A percentile compares a stretch with the other conserved stretches of the same genome.
These are phyloP conservation scores for Sporothrix schenckii DNA, from an alignment of 2,329 filamentous ascomycete genomes.

Conservation along the genomic window DNA sequence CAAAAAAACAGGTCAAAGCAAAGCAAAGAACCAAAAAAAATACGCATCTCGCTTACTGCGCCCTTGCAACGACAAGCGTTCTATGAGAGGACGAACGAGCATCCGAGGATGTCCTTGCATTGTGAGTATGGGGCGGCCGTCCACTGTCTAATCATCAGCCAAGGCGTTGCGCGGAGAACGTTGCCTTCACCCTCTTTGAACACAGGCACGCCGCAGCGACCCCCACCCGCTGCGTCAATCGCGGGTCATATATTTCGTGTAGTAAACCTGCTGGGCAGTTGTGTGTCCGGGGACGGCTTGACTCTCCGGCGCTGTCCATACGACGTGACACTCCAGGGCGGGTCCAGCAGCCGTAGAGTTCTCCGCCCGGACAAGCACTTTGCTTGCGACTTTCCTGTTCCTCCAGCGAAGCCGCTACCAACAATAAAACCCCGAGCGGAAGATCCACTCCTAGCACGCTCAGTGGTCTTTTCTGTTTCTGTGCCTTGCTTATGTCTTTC, in stretches of 20 bases:
- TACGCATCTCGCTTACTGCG: neutral
- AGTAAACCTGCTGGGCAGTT: neutral
- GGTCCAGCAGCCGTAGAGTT: neutral
- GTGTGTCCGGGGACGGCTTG: neutral
- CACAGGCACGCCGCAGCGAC: neutral
- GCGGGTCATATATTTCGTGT: constrained; percentile 4
- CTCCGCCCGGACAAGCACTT: neutral
- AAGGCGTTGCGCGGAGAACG: neutral
- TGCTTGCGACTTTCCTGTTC: neutral
- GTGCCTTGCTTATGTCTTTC: neutral
- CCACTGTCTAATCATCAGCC: neutral
- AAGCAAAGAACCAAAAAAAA: no score
- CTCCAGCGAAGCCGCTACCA: constrained; percentile 27
- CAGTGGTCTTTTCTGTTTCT: neutral
- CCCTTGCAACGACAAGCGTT: constrained; percentile 7
- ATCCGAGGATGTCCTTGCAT: neutral
- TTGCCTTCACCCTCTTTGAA: neutral
- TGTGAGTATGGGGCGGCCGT: neutral
- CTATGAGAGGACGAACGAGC: neutral
- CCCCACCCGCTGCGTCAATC: constrained; percentile 20
- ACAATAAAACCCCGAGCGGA: neutral
- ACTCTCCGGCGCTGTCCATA: constrained; percentile 1
- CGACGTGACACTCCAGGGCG: neutral
- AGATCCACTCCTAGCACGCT: constrained; percentile 4
- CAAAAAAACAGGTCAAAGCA: neutral